Percentiles rank a stretch among this genome's conserved stretches.
phyloP scores from a whole-genome alignment of 768 basidiomycete genomes.

The Mycena amicta region DNA sequence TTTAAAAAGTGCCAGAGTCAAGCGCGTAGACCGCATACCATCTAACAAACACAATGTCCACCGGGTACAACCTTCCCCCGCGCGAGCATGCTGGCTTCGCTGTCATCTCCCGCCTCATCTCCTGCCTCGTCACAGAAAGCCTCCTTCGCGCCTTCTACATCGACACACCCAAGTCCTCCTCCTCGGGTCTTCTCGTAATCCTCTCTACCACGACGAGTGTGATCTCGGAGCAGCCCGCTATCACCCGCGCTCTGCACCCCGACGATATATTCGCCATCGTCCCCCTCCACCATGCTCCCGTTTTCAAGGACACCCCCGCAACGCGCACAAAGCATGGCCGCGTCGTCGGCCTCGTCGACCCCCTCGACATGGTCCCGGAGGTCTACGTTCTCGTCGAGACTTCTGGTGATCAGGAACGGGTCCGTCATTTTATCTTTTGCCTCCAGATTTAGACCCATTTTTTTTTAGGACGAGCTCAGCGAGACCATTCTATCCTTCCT shows the following conservation, averaged over 20 bases:
- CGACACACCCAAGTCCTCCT: conserved; percentile 26
- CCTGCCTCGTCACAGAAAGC: conserved; percentile 52
- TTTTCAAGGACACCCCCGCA: conserved; percentile 33
- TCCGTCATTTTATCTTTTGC: conserved; percentile 6
- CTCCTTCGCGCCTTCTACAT: conserved; percentile 47
- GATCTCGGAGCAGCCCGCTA: conserved; percentile 34
- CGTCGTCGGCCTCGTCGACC: conserved; percentile 52
- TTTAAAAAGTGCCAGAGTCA: conserved; percentile 28
- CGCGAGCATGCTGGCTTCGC: conserved; percentile 45
- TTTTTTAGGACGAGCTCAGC: conserved; percentile 28
- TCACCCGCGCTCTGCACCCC: conserved; percentile 36
- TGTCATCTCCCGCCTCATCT: conserved; percentile 49
- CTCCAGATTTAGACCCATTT: neutral
- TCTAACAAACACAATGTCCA: conserved; percentile 38
- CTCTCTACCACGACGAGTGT: conserved; percentile 41
- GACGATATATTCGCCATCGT: conserved; percentile 51
- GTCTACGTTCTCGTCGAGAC: conserved; percentile 38
- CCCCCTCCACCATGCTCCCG: conserved; percentile 48
- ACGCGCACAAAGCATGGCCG: conserved; percentile 37
- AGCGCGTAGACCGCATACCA: conserved; percentile 2
- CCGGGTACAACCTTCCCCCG: conserved; percentile 38
- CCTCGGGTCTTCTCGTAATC: conserved; percentile 40
- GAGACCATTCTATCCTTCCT: conserved; percentile 35
- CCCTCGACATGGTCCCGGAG: conserved; percentile 57
- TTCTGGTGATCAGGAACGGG: conserved; percentile 13